Evolutionary conservation across 768 basidiomycete genomes (phyloP).

Genomic region (Pleurotus eryngii): DNA sequence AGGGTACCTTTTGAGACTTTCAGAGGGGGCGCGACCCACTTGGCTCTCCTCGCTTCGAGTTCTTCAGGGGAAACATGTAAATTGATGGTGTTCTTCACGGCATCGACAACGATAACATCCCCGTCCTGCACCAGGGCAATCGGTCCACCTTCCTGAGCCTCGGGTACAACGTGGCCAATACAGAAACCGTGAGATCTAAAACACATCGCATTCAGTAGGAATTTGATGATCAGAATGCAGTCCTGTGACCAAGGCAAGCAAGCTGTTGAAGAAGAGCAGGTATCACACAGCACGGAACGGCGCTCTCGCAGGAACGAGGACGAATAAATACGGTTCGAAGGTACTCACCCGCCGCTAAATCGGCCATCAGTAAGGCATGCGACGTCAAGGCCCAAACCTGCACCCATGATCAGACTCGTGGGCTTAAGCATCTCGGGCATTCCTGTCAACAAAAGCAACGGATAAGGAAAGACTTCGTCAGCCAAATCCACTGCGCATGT

Average conservation of each 20-base stretch:
- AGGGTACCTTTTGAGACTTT: conserved; percentile 81
- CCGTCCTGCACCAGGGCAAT: conserved; percentile 90
- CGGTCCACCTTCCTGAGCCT: conserved; percentile 91
- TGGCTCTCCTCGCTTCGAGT: conserved; percentile 63
- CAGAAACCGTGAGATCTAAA: conserved; percentile 92
- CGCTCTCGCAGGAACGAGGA: conserved; percentile 9
- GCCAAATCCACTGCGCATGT: not conserved
- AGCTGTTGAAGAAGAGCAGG: conserved; percentile 7
- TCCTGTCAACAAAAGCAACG: conserved; percentile 41
- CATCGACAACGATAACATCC: conserved; percentile 85
- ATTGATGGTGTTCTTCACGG: conserved; percentile 80
- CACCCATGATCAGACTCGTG: conserved; percentile 97
- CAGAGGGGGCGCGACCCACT: conserved; percentile 83
- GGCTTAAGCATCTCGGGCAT: conserved; percentile 99
- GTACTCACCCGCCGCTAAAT: conserved; percentile 91
- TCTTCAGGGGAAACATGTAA: conserved; percentile 77
- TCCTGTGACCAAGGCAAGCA: conserved; percentile 3
- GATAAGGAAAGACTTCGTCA: conserved; percentile 7
- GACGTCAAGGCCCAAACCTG: conserved; percentile 92
- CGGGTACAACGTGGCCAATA: conserved; percentile 95
- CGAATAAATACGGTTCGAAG: conserved; percentile 7
- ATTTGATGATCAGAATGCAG: not conserved
- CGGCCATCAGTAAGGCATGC: conserved; percentile 97
- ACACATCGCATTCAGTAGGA: not conserved
- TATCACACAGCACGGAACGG: conserved; percentile 14